Evolutionary conservation across 1,284 basidiomycete genomes (phyloP).

Genomic region (Termitomyces sp.): DNA sequence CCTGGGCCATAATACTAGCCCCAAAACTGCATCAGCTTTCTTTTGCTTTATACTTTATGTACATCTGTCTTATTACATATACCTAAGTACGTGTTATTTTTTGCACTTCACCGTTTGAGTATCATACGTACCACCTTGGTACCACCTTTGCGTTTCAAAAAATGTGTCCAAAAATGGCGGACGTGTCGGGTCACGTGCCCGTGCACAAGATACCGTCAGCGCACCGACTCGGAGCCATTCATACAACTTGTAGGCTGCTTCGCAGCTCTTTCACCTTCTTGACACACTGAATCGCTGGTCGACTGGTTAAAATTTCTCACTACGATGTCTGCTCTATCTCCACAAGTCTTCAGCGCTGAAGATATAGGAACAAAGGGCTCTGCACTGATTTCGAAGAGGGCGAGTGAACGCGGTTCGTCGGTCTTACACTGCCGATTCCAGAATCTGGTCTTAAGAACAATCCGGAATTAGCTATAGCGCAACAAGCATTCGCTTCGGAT

Average conservation of each 20-base stretch:
- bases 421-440: not conserved
- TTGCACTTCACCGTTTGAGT: not conserved
- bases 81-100: not conserved
- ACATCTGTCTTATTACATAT: not conserved
- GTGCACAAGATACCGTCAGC: too few relatives aligned
- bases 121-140: too few relatives aligned
- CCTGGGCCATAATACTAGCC: constrained; percentile 15
- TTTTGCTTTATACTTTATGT: not conserved
- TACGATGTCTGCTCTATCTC: constrained; percentile 26
- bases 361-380: constrained; percentile 33
- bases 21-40: not conserved
- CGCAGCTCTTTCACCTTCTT: constrained; percentile 5
- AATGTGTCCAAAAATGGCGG: constrained; percentile 1
- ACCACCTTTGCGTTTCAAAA: too few relatives aligned
- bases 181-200: constrained; percentile 13
- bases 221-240: not conserved
- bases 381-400: constrained; percentile 33
- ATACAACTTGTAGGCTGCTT: constrained; percentile 3
- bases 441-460: not conserved
- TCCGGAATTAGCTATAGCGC: constrained; percentile 33
- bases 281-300: constrained; percentile 9
- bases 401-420: constrained; percentile 46
- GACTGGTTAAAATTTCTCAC: constrained; percentile 6
- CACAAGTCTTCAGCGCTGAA: constrained; percentile 27
- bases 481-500: constrained; percentile 64